A percentile compares a stretch with the other conserved stretches of the same genome.
These are phyloP conservation scores for Beta vulgaris DNA, from an alignment of 148 eudicot species.

Conservation along the genomic window DNA sequence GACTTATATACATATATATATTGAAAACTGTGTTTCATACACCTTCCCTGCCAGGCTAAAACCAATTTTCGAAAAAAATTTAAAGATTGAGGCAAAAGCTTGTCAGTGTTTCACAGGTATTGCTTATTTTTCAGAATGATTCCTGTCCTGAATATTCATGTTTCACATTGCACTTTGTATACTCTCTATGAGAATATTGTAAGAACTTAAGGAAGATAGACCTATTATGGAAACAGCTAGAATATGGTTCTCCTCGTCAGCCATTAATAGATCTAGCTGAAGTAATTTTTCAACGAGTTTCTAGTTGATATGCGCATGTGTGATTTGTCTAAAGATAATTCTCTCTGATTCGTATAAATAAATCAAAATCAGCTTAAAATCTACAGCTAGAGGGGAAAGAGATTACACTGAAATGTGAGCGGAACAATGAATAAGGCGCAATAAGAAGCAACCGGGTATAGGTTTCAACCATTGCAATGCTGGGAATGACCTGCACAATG, in stretches of 20 bases:
- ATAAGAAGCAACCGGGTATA: constrained; percentile 83
- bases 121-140: background rate
- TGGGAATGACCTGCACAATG: constrained; percentile 74
- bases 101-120: background rate
- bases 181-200: background rate
- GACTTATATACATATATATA: background rate
- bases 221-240: background rate
- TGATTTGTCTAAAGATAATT: background rate
- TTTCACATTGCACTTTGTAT: too few species aligned
- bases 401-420: constrained; percentile 83
- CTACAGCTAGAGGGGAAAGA: constrained; percentile 18
- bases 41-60: background rate
- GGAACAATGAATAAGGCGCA: constrained; percentile 83
- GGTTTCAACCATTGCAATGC: constrained; percentile 98
- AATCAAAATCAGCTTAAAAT: background rate
- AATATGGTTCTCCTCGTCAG: background rate
- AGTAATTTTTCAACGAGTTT: background rate
- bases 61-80: background rate
- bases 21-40: background rate
- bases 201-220: background rate
- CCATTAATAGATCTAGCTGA: background rate
- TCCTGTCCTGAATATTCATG: background rate
- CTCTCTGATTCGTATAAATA: background rate
- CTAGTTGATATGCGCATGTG: background rate
- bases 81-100: background rate